Evolutionary conservation across 2,329 filamentous ascomycete genomes (phyloP).

Genomic region (Aurifilum marmelostoma): DNA sequence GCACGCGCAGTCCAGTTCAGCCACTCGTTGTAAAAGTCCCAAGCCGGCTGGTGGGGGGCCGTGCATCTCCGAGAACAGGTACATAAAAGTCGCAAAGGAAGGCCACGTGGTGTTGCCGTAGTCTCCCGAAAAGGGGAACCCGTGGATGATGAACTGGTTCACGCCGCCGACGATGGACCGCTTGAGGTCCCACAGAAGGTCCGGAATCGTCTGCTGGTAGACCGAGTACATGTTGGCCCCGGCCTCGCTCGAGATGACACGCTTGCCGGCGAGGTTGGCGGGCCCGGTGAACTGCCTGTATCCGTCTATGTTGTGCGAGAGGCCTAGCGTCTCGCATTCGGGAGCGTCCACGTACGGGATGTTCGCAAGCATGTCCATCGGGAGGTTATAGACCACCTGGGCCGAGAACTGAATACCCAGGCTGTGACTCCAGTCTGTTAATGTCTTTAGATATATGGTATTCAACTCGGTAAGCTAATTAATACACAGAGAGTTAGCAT

Average conservation of each 20-base stretch:
- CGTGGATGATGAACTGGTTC: constrained; percentile 50
- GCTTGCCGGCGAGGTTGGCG: constrained; percentile 43
- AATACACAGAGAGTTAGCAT: too few species aligned
- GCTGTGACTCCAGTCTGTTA: constrained; percentile 36
- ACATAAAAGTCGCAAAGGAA: constrained; percentile 48
- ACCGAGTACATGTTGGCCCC: constrained; percentile 36
- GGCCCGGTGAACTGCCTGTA: constrained; percentile 46
- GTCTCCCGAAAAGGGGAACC: constrained; percentile 43
- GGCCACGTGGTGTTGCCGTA: constrained; percentile 55
- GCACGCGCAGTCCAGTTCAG: constrained; percentile 11
- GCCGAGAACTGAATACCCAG: constrained; percentile 42
- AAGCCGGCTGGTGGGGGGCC: constrained; percentile 14
- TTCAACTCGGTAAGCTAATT: constrained; percentile 34
- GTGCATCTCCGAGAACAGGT: constrained; percentile 36
- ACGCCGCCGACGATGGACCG: constrained; percentile 44
- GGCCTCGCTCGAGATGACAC: constrained; percentile 45
- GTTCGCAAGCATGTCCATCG: constrained; percentile 46
- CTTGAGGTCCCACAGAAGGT: constrained; percentile 42
- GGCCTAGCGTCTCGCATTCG: constrained; percentile 45
- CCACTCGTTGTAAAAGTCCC: constrained; percentile 13
- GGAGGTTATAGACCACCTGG: constrained; percentile 46
- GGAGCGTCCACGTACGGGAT: constrained; percentile 44
- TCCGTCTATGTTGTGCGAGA: constrained; percentile 41
- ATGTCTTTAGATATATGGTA: constrained; percentile 20
- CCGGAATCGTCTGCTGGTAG: constrained; percentile 35